Evolutionary conservation across 164 flowering plant genomes (phyloP), one percentile per base, ranked within the genome.

Genomic region (Houttuynia cordata): DNA sequence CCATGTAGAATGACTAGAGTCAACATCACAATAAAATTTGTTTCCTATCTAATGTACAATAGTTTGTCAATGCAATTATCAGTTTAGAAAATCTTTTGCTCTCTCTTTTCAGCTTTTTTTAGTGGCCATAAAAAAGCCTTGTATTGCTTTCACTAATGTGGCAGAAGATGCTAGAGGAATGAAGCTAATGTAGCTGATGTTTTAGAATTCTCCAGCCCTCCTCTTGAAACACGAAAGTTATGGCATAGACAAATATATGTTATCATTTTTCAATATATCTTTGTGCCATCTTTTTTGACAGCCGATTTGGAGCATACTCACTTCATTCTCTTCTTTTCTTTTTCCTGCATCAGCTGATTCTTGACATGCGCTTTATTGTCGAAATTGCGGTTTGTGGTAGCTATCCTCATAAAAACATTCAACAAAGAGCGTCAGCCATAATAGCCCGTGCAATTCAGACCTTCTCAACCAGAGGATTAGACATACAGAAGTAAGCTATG

Each of bases 281-380:
- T 25, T 19, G 25, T 12, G 30, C n/a, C 42, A n/a, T 59, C 42
- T 17, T 51, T 50, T 34, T n/a, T 30, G 21, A 10, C 20, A 5
- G 53, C 22, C 1, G 10, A 19, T 21, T 52, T 52, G 55, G 23
- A 30, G 6, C 37, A 30, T 56, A n/a, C n/a, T n/a, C n/a, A n/a
- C n/a, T n/a, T n/a, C n/a, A n/a, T n/a, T n/a, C 19, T 24, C 4
- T 15, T 30, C 40, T 14, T 57, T 30, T 57, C 45, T 34, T 20
- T 64, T 73, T 60, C 41, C n/a, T 55, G 63, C 58, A 37, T 70
- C 91, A 91, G 97, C 72, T 94, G 54, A 79, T 91, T 74, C 91
- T 94, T 56, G 99, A 94, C 66, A 88, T 91, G 96, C 96, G 87
- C 72, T 94, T 94, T 75, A 83, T 86, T 24, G 90, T 86, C 59